Evolutionary conservation across 352 stramenopile species (phyloP), one percentile per base, ranked within the genome.

Genomic region (Phytophthora sojae): DNA sequence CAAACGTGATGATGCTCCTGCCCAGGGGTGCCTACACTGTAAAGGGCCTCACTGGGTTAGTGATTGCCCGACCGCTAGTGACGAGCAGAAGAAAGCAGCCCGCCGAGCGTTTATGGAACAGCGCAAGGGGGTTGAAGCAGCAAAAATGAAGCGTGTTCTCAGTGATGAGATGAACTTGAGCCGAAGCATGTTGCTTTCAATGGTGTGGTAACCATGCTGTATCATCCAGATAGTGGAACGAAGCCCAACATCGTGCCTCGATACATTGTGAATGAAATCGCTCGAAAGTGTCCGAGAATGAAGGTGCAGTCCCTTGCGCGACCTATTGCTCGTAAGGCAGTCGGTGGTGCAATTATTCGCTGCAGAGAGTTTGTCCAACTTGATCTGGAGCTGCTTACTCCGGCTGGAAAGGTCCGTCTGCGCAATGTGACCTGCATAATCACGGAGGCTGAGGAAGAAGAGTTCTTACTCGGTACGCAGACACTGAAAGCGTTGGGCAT

Each of bases 121-220:
- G 23, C 39, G 56, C 6, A 52, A 53, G 17, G 56, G 39, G 1
- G 56, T 5, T 14, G 37, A 52, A 53, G 37, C 56, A 53, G 4
- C 39, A 2, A 53, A 62, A 53, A 62, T 53, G 56, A 62, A 62
- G 23, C 37, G 56, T 35, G 11, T 62, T n/a, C 1, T 62, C 11
- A 15, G 29, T 8, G 8, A 42, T 2, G 39, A 53, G 0, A 62
- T 17, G 56, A 62, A 5, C 39, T 26, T 19, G 56, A 37, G 6
- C 37, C 55, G 0, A 23, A 44, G 17, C 23, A 62, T 44, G 56
- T 62, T 12, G 23, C 56, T 4, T 51, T 62, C 39, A 62, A 62
- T 52, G 56, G 23, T 8, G 56, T 53, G 11, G 56, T 62, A 37
- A 53, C 37, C n/a, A 53, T 62, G 56, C 39, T 37, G 4, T 62